These are phyloP conservation scores for Saccharomycopsis microspora DNA, from an alignment of 805 yeast genomes.

Conservation along the genomic window DNA sequence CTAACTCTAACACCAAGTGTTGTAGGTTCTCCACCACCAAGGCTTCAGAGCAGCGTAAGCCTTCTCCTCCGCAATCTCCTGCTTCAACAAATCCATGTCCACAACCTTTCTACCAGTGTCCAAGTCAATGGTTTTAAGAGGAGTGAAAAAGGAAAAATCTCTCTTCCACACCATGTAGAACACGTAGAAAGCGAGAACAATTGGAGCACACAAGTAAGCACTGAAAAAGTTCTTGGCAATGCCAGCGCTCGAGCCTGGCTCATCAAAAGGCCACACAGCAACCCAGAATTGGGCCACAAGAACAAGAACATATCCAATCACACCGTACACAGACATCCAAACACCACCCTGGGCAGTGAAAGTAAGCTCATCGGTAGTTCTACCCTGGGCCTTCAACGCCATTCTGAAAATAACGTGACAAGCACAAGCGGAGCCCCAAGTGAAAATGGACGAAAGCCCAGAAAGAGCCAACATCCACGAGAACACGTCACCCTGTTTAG, in stretches of 20 bases:
- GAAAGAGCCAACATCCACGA: slow-evolving; percentile 54
- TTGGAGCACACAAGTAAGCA: slow-evolving; percentile 53
- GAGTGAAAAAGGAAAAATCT: slow-evolving; percentile 30
- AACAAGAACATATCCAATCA: slow-evolving; percentile 43
- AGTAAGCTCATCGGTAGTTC: slow-evolving; percentile 55
- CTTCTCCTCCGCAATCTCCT: slow-evolving; percentile 42
- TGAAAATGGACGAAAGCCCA: slow-evolving; percentile 51
- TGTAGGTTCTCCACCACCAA: slow-evolving; percentile 31
- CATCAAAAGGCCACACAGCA: slow-evolving; percentile 62
- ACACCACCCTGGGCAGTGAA: slow-evolving; percentile 60
- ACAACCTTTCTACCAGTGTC: slow-evolving; percentile 51
- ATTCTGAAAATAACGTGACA: slow-evolving; percentile 54
- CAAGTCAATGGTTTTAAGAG: slow-evolving; percentile 42
- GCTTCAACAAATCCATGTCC: slow-evolving; percentile 40
- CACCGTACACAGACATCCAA: slow-evolving; percentile 55
- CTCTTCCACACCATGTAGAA: slow-evolving; percentile 46
- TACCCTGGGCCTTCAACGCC: slow-evolving; percentile 55
- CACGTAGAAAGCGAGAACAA: slow-evolving; percentile 43
- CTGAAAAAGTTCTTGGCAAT: slow-evolving; percentile 51
- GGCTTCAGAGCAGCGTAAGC: slow-evolving; percentile 33
- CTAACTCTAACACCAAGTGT: slow-evolving; percentile 35
- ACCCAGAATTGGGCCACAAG: slow-evolving; percentile 75
- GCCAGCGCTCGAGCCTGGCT: slow-evolving; percentile 45
- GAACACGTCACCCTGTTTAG: slow-evolving; percentile 42
- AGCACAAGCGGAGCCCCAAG: slow-evolving; percentile 51